phyloP scores from a whole-genome alignment of 2,329 filamentous ascomycete species.

The Aspergillus sp. region DNA sequence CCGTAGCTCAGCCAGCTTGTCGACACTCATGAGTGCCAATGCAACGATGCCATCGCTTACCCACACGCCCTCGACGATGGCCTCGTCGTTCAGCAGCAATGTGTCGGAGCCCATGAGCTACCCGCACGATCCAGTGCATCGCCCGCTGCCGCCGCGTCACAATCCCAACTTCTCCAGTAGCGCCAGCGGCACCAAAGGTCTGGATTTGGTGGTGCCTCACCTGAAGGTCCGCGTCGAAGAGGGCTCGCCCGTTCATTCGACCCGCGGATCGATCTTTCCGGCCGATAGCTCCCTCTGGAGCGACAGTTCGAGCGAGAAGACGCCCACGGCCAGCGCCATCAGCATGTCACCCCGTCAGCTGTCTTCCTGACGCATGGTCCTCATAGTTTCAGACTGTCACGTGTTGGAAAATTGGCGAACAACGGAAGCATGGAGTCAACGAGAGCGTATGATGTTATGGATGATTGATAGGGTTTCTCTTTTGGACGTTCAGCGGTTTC shows the following conservation, averaged over 20 bases:
- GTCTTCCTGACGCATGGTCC: background rate
- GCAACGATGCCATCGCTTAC: slow-evolving; percentile 32
- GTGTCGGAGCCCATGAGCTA: slow-evolving; percentile 32
- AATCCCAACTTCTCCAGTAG: slow-evolving; percentile 38
- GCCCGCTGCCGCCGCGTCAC: slow-evolving; percentile 41
- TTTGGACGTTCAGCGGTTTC: too few relatives aligned
- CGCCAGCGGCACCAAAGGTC: slow-evolving; percentile 30
- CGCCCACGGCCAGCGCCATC: slow-evolving; percentile 1
- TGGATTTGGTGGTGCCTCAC: slow-evolving; percentile 43
- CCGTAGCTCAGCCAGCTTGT: slow-evolving; percentile 33
- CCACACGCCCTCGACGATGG: slow-evolving; percentile 37
- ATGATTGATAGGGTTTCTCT: slow-evolving; percentile 6
- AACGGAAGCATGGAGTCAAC: too few relatives aligned
- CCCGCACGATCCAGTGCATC: slow-evolving; percentile 26
- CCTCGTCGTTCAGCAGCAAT: slow-evolving; percentile 40
- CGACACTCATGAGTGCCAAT: slow-evolving; percentile 25
- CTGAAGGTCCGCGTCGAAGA: slow-evolving; percentile 19
- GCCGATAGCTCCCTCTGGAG: slow-evolving; percentile 30
- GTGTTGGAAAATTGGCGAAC: background rate
- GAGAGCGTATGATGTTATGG: slow-evolving; percentile 9
- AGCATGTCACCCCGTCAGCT: background rate
- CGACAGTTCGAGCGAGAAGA: slow-evolving; percentile 13
- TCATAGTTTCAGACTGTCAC: background rate
- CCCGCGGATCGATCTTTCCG: slow-evolving; percentile 28
- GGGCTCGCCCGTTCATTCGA: slow-evolving; percentile 15